Evolutionary conservation across 768 basidiomycete species (phyloP), one percentile per base, ranked within the genome.

Genomic region (Scleroderma citrinum): DNA sequence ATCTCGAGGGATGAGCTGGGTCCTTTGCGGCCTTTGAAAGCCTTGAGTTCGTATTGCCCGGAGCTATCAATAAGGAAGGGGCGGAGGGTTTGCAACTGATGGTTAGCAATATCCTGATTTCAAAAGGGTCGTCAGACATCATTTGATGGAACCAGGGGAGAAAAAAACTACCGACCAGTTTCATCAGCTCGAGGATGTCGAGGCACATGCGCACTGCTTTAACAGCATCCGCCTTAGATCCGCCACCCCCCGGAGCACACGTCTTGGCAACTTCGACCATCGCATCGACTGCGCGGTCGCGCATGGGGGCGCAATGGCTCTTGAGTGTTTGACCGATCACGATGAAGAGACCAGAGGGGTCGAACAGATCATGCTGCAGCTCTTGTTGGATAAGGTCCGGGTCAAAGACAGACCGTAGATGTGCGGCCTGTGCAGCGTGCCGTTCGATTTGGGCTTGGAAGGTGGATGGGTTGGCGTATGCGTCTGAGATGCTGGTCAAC

Each of bases 151-250:
- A 17, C n/a, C 19, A 32, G 54, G 48, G 42, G 39, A 61, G 47
- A 30, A 52, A 37, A 79, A 29, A n/a, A 29, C 5, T 29, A 8
- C 88, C 61, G 61, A 89, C 92, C 60, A 96, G 76, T 75, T 94
- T 94, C 93, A 96, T 95, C 51, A 94, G 77, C 70, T 95, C 93
- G 34, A 94, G 73, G 53, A 95, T 83, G 62, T 94, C 92, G 64
- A 93, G 80, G 70, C 90, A 91, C 76, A 84, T 76, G 52, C 85
- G 74, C 50, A 94, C 76, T 7, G 90, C 88, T 49, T 71, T 76
- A 41, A 91, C 80, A 8, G 85, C 83, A 54, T 85, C 81, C 48
- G 74, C 70, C 50, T 78, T 80, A 55, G 69, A 76, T 14, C 80
- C 81, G 26, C 67, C 66, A 37, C 74, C 77, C 2, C 77, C 77